Base-by-base conservation (phyloP, 2,329 filamentous ascomycete genomes). In the Rhytidhysteron rufulum region DNA sequence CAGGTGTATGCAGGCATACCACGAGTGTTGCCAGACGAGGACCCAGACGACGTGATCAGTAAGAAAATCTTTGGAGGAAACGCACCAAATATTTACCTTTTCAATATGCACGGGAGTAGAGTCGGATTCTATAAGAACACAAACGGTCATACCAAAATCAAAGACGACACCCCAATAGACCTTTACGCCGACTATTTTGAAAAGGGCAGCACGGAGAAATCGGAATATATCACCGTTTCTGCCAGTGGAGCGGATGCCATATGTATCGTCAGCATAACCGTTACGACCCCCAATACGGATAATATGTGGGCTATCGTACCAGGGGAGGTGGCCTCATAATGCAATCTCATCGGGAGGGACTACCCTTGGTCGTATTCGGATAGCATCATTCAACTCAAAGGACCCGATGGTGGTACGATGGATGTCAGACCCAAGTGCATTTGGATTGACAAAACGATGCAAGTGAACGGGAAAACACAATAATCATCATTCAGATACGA, bases 261-360 rank as follows among this genome's bases (percentile, higher is more conserved):
- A 7, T 39, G 36, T 21, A 39, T 39, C 21, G 3, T 29, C 8
- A 21, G 16, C 22, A 21, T 39, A 11, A 31, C 27, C 5, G 36
- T 39, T 17, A 39, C 36, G 7, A n/a, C 16, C 22, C 36, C 36
- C 10, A 20, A 16, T 16, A n/a, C 36, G 16, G 16, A 15, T 18
- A 21, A 39, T 21, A 39, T 31, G 11, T 39, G 24, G 9, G 36
- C 36, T 7, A 20, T 39, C 27, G 11, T 31, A 18, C 36, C 36
- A 8, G 36, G 36, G 15, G 36, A 39, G 25, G 36, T 39, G 4
- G 36, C 36, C n/a, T n/a, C n/a, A n/a, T n/a, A n/a, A n/a, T n/a
- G n/a, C n/a, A n/a, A n/a, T n/a, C n/a, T n/a, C n/a, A n/a, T n/a
- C n/a, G n/a, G n/a, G n/a, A n/a, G n/a, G n/a, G n/a, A n/a, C n/a